Evolutionary conservation across 2,329 filamentous ascomycete genomes (phyloP).

Genomic region (Colletotrichum incanum): DNA sequence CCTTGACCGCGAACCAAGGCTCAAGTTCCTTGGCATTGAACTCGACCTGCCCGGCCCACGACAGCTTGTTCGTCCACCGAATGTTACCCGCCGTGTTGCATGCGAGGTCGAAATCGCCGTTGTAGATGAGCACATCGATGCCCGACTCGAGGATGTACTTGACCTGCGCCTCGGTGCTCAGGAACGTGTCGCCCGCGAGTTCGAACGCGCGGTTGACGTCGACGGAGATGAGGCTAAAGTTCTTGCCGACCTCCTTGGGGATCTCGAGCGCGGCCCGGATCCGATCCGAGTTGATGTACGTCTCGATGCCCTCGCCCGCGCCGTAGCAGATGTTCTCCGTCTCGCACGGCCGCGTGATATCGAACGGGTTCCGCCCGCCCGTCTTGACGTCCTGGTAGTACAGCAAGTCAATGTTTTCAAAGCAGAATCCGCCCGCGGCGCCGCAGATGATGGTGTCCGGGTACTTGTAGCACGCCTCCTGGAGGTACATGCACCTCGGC

Average conservation of each 20-base stretch:
- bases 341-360: conserved; percentile 58
- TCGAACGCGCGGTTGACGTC: conserved; percentile 41
- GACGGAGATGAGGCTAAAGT: conserved; percentile 34
- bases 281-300: conserved; percentile 46
- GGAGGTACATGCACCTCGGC: conserved; percentile 61
- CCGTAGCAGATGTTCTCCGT: conserved; percentile 58
- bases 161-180: conserved; percentile 28
- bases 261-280: conserved; percentile 45
- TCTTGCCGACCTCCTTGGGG: conserved; percentile 28
- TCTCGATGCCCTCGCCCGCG: conserved; percentile 45
- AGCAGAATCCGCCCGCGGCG: conserved; percentile 55
- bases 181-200: conserved; percentile 36
- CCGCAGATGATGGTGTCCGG: conserved; percentile 58
- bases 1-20: conserved; percentile 33
- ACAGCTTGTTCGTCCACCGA: conserved; percentile 57
- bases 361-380: conserved; percentile 60
- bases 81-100: conserved; percentile 48
- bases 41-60: conserved; percentile 61
- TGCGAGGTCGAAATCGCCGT: conserved; percentile 46
- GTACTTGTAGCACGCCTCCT: conserved; percentile 55
- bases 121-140: conserved; percentile 46
- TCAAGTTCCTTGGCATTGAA: conserved; percentile 53
- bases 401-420: conserved; percentile 54
- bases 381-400: conserved; percentile 58
- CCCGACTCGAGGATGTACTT: conserved; percentile 37